phyloP scores from a whole-genome alignment of 2,329 filamentous ascomycete genomes.

The Phaeosphaeria sp. region DNA sequence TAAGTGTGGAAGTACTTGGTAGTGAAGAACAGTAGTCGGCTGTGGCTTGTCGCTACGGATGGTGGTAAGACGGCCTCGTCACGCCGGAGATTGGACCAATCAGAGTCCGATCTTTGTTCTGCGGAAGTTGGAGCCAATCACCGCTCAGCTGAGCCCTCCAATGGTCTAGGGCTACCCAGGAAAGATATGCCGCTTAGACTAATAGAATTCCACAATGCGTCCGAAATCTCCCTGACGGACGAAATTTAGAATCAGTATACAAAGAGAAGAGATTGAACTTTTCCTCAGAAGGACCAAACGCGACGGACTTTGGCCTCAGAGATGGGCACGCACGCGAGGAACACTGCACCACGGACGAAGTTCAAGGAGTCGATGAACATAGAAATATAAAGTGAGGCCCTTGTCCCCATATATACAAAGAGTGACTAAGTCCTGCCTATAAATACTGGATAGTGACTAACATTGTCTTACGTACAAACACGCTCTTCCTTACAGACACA shows the following conservation, averaged over 20 bases:
- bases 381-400: too few relatives aligned
- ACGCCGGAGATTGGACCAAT: background rate
- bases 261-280: background rate
- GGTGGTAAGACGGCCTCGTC: too few relatives aligned
- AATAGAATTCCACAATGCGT: background rate
- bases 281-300: background rate
- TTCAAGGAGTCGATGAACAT: too few relatives aligned
- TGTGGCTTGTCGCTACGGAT: background rate
- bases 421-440: too few relatives aligned
- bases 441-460: too few relatives aligned
- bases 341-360: too few relatives aligned
- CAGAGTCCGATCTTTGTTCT: background rate
- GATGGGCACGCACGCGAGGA: too few relatives aligned
- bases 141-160: background rate
- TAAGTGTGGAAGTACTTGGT: background rate
- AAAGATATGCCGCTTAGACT: background rate
- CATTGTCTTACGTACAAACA: too few relatives aligned
- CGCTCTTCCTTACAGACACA: too few relatives aligned
- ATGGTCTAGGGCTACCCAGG: too few relatives aligned
- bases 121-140: background rate
- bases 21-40: background rate
- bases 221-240: background rate
- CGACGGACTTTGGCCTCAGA: background rate
- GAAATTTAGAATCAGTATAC: background rate
- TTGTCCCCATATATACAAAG: too few relatives aligned